A percentile compares a stretch with the other conserved stretches of the same genome.
Evolutionary conservation across 192 early-diverging fungal species (phyloP).

Genomic region (Coemansia pectinata): DNA sequence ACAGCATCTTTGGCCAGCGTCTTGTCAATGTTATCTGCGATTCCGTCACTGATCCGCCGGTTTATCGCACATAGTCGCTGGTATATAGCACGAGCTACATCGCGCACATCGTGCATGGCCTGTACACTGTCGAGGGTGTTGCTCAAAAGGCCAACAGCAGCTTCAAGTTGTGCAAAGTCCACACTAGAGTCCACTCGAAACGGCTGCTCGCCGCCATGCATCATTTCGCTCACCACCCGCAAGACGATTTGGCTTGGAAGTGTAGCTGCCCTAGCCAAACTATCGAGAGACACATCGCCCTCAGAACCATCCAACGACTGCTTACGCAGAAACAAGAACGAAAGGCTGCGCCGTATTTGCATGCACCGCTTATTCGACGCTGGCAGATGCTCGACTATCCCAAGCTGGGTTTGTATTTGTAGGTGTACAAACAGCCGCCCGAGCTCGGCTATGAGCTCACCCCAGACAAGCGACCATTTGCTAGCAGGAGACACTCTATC

Average conservation of each 20-base stretch:
- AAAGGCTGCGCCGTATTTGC: slow-evolving; percentile 32
- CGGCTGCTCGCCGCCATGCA: slow-evolving; percentile 16
- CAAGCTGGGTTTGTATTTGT: slow-evolving; percentile 12
- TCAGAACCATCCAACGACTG: background rate
- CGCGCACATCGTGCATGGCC: slow-evolving; percentile 24
- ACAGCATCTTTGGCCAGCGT: slow-evolving; percentile 51
- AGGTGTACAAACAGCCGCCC: slow-evolving; percentile 3
- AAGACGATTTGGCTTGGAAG: slow-evolving; percentile 33
- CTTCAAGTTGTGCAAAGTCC: slow-evolving; percentile 33
- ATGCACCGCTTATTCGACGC: slow-evolving; percentile 32
- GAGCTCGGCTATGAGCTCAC: slow-evolving; percentile 17
- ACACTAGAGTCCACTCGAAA: slow-evolving; percentile 14
- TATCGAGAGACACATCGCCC: background rate
- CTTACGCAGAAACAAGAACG: slow-evolving; percentile 28
- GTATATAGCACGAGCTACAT: slow-evolving; percentile 16
- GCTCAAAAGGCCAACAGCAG: slow-evolving; percentile 31
- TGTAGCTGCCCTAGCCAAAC: slow-evolving; percentile 10
- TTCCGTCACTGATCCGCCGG: slow-evolving; percentile 36
- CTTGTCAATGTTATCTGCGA: slow-evolving; percentile 36
- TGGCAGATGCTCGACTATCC: slow-evolving; percentile 21
- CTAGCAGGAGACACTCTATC: slow-evolving; percentile 20
- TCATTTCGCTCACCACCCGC: slow-evolving; percentile 41
- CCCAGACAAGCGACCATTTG: slow-evolving; percentile 35
- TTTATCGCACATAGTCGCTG: slow-evolving; percentile 20
- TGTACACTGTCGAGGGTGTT: slow-evolving; percentile 31